phyloP scores from a whole-genome alignment of 116 monocot species.

The Zostera marina region DNA sequence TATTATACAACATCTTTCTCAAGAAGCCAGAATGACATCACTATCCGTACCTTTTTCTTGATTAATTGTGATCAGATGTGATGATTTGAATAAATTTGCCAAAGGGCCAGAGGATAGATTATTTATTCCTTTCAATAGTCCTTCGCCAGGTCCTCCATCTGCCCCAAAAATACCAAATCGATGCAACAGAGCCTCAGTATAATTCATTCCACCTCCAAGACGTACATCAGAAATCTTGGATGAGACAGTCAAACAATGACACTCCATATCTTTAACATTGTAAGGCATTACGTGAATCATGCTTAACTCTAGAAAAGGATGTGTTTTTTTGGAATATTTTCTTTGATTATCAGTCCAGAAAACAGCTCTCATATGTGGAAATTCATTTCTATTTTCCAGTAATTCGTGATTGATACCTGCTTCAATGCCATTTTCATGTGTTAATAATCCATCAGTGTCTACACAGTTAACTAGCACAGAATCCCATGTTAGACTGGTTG shows the following conservation, averaged over 20 bases:
- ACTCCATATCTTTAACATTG: conserved; percentile 55
- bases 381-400: conserved; percentile 14
- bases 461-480: conserved; percentile 58
- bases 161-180: conserved; percentile 81
- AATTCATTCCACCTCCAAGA: conserved; percentile 97
- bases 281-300: conserved; percentile 79
- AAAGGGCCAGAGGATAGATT: conserved; percentile 86
- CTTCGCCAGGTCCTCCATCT: conserved; percentile 90
- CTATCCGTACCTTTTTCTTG: conserved; percentile 20
- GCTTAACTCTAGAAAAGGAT: conserved; percentile 56
- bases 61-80: conserved; percentile 20
- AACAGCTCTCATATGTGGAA: conserved; percentile 73
- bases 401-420: conserved; percentile 2
- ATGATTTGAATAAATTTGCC: conserved; percentile 75
- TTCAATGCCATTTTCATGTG: conserved; percentile 12
- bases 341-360: conserved; percentile 65
- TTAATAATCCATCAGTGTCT: conserved; percentile 23
- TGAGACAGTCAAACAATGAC: conserved; percentile 65
- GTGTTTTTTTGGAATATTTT: conserved; percentile 12
- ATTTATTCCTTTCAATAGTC: conserved; percentile 60
- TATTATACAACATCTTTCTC: too few species aligned
- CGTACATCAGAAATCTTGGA: conserved; percentile 63
- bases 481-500: conserved; percentile 58
- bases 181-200: conserved; percentile 83
- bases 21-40: neutral